Percentiles rank a stretch among this genome's conserved stretches.
These are phyloP conservation scores for Colletotrichum zoysiae DNA, from an alignment of 2,329 filamentous ascomycete species.

Conservation along the genomic window DNA sequence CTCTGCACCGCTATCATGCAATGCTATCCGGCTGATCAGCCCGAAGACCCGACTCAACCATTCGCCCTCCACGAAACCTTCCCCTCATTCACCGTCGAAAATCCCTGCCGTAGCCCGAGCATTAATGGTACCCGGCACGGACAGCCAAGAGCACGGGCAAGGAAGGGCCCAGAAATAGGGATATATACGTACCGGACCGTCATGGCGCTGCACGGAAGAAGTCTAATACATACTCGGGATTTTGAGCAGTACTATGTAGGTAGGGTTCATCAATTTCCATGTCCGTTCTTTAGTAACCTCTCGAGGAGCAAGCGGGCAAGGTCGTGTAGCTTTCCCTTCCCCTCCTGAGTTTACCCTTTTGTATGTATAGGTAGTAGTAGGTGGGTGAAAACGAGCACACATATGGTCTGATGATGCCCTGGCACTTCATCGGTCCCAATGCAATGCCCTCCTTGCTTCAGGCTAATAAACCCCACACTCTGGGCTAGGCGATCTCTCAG, in stretches of 20 bases:
- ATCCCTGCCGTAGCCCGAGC: constrained; percentile 13
- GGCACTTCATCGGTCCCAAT: constrained; percentile 1
- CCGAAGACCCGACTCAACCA: neutral
- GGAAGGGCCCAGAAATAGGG: constrained; percentile 6
- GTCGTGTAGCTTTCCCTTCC: neutral
- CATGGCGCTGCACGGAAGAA: constrained; percentile 16
- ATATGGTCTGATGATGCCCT: constrained; percentile 16
- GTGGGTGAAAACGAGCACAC: constrained; percentile 11
- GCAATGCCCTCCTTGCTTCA: constrained; percentile 22
- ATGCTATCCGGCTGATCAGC: neutral
- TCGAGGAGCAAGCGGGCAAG: neutral
- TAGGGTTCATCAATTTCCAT: neutral
- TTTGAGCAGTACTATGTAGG: too few species aligned
- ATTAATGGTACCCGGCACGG: neutral
- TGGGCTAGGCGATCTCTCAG: constrained; percentile 2
- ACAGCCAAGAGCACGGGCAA: constrained; percentile 8
- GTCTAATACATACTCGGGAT: constrained; percentile 19
- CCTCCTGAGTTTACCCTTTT: neutral
- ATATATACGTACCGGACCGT: neutral
- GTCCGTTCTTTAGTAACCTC: constrained; percentile 7
- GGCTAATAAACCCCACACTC: neutral
- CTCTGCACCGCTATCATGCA: neutral
- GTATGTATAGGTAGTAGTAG: too few species aligned
- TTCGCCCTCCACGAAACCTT: neutral
- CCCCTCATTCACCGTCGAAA: neutral